Evolutionary conservation across 2,329 filamentous ascomycete genomes (phyloP).

Genomic region (Pseudocercospora musae): DNA sequence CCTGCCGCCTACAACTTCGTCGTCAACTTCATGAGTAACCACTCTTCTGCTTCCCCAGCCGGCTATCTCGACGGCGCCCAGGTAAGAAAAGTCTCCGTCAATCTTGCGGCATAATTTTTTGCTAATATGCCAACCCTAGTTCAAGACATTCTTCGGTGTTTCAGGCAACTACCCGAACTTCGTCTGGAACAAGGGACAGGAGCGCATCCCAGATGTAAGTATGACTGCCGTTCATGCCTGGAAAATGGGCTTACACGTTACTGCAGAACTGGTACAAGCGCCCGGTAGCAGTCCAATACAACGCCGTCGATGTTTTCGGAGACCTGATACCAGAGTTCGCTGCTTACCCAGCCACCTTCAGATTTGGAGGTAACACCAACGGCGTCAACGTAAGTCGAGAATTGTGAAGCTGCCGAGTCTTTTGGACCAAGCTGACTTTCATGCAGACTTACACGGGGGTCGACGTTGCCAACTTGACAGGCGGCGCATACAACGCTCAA

Average conservation of each 20-base stretch:
- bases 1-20: slow-evolving; percentile 31
- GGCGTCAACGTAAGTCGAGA: slow-evolving; percentile 22
- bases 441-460: slow-evolving; percentile 32
- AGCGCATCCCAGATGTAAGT: slow-evolving; percentile 21
- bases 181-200: slow-evolving; percentile 19
- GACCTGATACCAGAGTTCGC: slow-evolving; percentile 14
- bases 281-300: slow-evolving; percentile 19
- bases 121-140: background rate
- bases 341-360: slow-evolving; percentile 17
- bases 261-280: slow-evolving; percentile 22
- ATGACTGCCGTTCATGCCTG: background rate
- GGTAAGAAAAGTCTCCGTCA: slow-evolving; percentile 23
- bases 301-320: slow-evolving; percentile 13
- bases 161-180: slow-evolving; percentile 15
- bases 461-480: slow-evolving; percentile 37
- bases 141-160: slow-evolving; percentile 27
- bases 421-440: background rate
- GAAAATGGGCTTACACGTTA: background rate
- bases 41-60: slow-evolving; percentile 21
- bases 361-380: slow-evolving; percentile 36
- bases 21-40: slow-evolving; percentile 29
- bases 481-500: slow-evolving; percentile 41
- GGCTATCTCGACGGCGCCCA: slow-evolving; percentile 25
- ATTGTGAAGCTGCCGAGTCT: background rate
- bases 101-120: background rate